phyloP scores from a whole-genome alignment of 1,139 yeast genomes.

The Magnusiomyces suaveolens region DNA sequence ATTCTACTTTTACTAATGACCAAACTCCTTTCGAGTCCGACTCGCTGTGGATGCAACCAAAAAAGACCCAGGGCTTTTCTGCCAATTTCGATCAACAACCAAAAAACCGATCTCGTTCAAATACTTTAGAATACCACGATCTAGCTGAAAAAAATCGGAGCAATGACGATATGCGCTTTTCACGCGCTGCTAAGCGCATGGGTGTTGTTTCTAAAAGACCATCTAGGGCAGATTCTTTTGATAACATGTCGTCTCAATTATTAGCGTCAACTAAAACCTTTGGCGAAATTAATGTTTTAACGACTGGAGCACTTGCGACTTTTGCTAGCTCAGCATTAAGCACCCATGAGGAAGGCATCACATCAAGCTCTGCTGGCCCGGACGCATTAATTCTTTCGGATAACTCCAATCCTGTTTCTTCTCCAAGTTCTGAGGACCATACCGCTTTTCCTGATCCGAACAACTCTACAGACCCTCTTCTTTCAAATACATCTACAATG shows the following conservation, averaged over 20 bases:
- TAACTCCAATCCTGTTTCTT: background rate
- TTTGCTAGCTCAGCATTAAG: background rate
- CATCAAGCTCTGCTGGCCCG: background rate
- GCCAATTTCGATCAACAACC: no score
- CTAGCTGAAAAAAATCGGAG: background rate
- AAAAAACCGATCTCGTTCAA: no score
- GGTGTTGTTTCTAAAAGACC: conserved; percentile 26
- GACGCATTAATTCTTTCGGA: background rate
- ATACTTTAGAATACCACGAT: no score
- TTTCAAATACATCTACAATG: background rate
- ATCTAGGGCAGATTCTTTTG: conserved; percentile 1
- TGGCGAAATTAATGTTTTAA: background rate
- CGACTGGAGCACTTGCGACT: background rate
- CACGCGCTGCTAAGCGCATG: conserved; percentile 40
- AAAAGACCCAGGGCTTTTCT: no score
- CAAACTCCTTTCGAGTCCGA: no score
- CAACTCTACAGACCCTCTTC: background rate
- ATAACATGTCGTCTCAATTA: background rate
- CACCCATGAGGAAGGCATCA: background rate
- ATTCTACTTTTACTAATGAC: no score
- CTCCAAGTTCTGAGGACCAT: background rate
- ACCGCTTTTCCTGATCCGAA: background rate
- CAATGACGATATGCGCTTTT: conserved; percentile 28
- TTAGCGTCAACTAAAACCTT: background rate
- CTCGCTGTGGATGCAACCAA: no score